Evolutionary conservation across 2,329 filamentous ascomycete species (phyloP), one percentile per base, ranked within the genome.

Genomic region (Pyricularia pennisetigena): DNA sequence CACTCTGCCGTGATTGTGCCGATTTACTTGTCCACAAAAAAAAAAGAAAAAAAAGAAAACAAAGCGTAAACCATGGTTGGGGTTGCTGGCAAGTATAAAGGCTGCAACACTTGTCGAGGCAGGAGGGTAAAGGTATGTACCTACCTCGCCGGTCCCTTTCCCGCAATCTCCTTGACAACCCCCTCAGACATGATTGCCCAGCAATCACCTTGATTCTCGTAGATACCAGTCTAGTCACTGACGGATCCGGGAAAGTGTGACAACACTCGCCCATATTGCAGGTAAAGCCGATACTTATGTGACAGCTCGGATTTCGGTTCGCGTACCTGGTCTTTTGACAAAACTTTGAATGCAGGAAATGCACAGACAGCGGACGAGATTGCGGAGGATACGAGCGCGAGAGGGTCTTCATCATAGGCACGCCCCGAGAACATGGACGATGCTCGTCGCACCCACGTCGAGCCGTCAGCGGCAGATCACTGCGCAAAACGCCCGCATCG

Each of bases 331-430:
- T 2, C 20, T n/a, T 49, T n/a, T 62, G 14, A 62, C 59, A 28
- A 29, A 14, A 6, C 2, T 26, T 62, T 16, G 59, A 16, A 54
- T 20, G 88, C 75, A 82, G 81, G 68, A 88, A 88, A 74, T 90
- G 88, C 74, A 78, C 81, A 68, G 80, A 83, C 72, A 84, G 82
- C 72, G 85, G 85, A 26, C 80, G 86, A 63, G 75, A 82, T 69
- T 90, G 88, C 72, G 83, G 82, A 64, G 88, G 88, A 57, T 90
- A 90, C 75, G 83, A 88, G 73, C 80, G 85, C 57, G 83, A 88
- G 73, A 83, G 83, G 20, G 83, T 89, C 68, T 90, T 90, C 76
- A 88, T 90, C 74, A 83, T 86, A 57, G 85, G 84, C n/a, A 87
- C 85, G 2, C 79, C 78, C 54, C 78, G 85, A 69, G 82, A 81